phyloP scores from a whole-genome alignment of 2,329 filamentous ascomycete genomes.

The Penicillium sclerotigenum region DNA sequence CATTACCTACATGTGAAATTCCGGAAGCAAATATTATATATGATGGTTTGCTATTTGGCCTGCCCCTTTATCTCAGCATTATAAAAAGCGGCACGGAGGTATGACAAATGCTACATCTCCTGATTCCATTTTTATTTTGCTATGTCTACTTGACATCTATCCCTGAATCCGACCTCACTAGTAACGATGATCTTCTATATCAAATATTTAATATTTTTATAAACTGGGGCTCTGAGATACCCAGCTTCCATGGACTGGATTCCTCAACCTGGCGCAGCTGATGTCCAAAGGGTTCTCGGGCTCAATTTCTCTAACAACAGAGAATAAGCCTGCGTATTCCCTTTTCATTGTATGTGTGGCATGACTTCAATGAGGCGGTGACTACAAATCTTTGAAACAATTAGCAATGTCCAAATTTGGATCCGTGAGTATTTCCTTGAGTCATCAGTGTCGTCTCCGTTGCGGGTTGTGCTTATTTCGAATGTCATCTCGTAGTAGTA shows the following conservation, averaged over 20 bases:
- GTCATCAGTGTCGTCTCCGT: too few relatives aligned
- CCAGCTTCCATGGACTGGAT: not conserved
- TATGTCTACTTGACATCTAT: not conserved
- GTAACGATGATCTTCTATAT: not conserved
- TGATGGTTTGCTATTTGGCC: not conserved
- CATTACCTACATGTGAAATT: too few relatives aligned
- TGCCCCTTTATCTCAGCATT: not conserved
- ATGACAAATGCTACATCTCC: not conserved
- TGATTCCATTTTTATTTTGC: not conserved
- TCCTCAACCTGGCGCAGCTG: not conserved
- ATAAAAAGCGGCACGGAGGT: not conserved
- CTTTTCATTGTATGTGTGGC: not conserved
- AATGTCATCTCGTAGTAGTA: too few relatives aligned
- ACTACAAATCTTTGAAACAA: not conserved
- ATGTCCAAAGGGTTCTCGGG: not conserved
- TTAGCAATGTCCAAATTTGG: too few relatives aligned
- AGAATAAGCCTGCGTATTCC: too few relatives aligned
- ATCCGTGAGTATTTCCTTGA: too few relatives aligned
- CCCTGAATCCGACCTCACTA: not conserved
- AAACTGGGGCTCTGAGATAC: not conserved
- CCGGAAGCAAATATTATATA: not conserved
- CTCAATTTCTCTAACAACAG: not conserved
- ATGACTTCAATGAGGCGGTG: not conserved
- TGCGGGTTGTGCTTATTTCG: too few relatives aligned
- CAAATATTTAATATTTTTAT: not conserved